Base-by-base conservation (phyloP, 1,284 basidiomycete species). In the Ustilago loliicola region DNA sequence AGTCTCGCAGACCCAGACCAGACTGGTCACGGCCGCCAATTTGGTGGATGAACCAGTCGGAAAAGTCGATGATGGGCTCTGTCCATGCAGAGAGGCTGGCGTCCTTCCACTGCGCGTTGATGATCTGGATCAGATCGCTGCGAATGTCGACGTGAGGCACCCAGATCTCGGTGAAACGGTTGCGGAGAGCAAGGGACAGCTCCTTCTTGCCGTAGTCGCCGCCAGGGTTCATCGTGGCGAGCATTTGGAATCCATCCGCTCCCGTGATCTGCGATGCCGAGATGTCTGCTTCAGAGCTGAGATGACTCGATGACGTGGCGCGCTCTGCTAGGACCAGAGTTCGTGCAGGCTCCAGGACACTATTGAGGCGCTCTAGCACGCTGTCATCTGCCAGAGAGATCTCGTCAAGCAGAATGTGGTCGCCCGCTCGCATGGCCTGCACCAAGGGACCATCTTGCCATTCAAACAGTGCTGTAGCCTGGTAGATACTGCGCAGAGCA, bases 171-270 rank as follows among this genome's bases (percentile, higher is more conserved):
- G 97, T 99, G 88, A 99, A 99, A 17, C 97, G 92, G 88, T 99
- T 99, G 29, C 97, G 91, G 52, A 99, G 89, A 0, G 97, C 97
- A 30, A 96, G 96, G 0, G 96, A 98, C 3, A 99, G 89, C 86
- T 99, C 97, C 86, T 99, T 99, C 89, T 99, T 99, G 45, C 97
- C 97, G 82, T 97, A 99, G 86, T 99, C 97, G 40, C 97, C 97
- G 38, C 97, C 97, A 0, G 97, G 97, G 86, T 99, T 99, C 97
- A 99, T 99, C 0, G 97, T 99, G 1, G 97, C 96, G 0, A 98
- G 89, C 42, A 99, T 91, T 85, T 96, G 93, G 89, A 99, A 99
- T 3, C 79, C 80, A 1, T 76, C 67, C 8, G 58, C 66, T 5
- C 78, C 85, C 0, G 32, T 64, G 61, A 85, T 69, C 57, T 80